phyloP scores from a whole-genome alignment of 1,284 basidiomycete species.

The Flammula alnicola region DNA sequence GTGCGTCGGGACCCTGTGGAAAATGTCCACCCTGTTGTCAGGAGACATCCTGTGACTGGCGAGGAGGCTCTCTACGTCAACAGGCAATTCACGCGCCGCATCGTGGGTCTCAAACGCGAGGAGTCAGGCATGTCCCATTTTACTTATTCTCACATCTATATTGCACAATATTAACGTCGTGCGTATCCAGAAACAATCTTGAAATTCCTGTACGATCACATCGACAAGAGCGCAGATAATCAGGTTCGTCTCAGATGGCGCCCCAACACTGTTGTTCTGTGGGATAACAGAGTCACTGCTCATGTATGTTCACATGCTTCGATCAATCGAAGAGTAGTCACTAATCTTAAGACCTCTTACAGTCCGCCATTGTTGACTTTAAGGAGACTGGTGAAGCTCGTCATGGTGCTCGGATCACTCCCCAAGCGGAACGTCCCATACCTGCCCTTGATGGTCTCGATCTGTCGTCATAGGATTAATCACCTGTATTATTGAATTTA shows the following conservation, averaged over 20 bases:
- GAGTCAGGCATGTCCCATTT: too few relatives aligned
- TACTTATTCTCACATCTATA: too few relatives aligned
- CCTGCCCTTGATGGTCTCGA: too few relatives aligned
- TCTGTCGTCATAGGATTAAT: too few relatives aligned
- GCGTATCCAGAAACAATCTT: too few relatives aligned
- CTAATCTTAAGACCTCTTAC: neutral
- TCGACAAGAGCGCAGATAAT: slow-evolving; percentile 38
- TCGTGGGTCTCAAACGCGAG: slow-evolving; percentile 67
- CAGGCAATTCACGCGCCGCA: slow-evolving; percentile 60
- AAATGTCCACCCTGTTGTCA: slow-evolving; percentile 44
- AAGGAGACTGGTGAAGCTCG: slow-evolving; percentile 12
- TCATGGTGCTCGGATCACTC: slow-evolving; percentile 15
- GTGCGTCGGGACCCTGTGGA: slow-evolving; percentile 18
- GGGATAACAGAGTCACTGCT: slow-evolving; percentile 14
- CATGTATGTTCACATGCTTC: slow-evolving; percentile 8
- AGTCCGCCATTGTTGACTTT: slow-evolving; percentile 17
- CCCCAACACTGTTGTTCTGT: slow-evolving; percentile 38
- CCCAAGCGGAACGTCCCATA: slow-evolving; percentile 14
- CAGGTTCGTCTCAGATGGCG: slow-evolving; percentile 35
- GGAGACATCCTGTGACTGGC: slow-evolving; percentile 64
- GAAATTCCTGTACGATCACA: slow-evolving; percentile 57
- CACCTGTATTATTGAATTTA: too few relatives aligned
- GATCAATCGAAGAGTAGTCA: neutral
- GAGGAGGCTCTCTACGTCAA: slow-evolving; percentile 67
- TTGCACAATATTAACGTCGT: too few relatives aligned